A percentile compares a stretch with the other conserved stretches of the same genome.
Evolutionary conservation across 306 rosid species (phyloP).

Genomic region (Cicer judaicum): DNA sequence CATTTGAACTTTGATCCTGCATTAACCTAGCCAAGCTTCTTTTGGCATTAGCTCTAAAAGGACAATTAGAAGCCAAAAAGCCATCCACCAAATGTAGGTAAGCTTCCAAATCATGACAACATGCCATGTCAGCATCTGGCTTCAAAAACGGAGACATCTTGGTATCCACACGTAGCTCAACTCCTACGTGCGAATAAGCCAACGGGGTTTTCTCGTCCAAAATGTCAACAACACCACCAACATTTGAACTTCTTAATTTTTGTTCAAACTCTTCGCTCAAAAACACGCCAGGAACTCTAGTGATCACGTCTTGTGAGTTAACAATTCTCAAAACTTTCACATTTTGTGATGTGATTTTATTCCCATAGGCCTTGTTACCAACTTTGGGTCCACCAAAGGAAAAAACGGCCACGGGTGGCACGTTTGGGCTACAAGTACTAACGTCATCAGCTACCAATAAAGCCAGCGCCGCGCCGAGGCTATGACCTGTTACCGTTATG

Average conservation of each 20-base stretch:
- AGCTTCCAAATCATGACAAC: slow-evolving; percentile 95
- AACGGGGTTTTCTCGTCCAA: slow-evolving; percentile 54
- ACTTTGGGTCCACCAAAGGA: slow-evolving; percentile 95
- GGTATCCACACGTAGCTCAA: slow-evolving; percentile 75
- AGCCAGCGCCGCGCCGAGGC: slow-evolving; percentile 88
- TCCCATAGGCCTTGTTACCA: slow-evolving; percentile 65
- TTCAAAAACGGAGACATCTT: slow-evolving; percentile 92
- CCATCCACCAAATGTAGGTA: slow-evolving; percentile 94
- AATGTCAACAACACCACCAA: slow-evolving; percentile 51
- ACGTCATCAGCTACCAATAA: slow-evolving; percentile 78
- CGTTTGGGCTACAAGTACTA: slow-evolving; percentile 38
- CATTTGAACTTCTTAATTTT: slow-evolving; percentile 44
- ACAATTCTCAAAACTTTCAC: slow-evolving; percentile 84
- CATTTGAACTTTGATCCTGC: slow-evolving; percentile 70
- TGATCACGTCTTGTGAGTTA: slow-evolving; percentile 83
- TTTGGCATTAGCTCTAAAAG: slow-evolving; percentile 83
- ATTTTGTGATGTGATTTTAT: slow-evolving; percentile 51
- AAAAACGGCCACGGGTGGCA: slow-evolving; percentile 79
- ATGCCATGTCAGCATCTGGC: slow-evolving; percentile 88
- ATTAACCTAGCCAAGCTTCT: slow-evolving; percentile 75
- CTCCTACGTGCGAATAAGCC: slow-evolving; percentile 76
- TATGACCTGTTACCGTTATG: slow-evolving; percentile 86
- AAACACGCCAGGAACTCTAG: slow-evolving; percentile 65
- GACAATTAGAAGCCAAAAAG: slow-evolving; percentile 79
- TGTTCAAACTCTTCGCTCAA: slow-evolving; percentile 61